Evolutionary conservation across 2,329 filamentous ascomycete species (phyloP), one percentile per base, ranked within the genome.

Genomic region (Capronia epimyces): DNA sequence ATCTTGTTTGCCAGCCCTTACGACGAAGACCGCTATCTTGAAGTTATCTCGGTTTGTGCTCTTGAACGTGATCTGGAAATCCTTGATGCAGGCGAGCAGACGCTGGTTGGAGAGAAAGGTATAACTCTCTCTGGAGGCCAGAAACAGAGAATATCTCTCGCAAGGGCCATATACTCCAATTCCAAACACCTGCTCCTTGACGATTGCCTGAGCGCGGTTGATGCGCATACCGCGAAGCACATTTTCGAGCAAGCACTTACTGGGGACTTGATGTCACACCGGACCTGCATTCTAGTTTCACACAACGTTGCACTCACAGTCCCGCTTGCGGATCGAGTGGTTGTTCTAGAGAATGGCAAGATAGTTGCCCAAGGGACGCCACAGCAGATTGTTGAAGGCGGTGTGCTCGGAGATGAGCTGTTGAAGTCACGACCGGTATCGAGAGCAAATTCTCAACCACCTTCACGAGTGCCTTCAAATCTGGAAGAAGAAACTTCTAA

Each of bases 221-320:
- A 98, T 67, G 94, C 93, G 2, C 93, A 98, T 63, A 97, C 93
- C 0, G 90, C 90, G 1, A 94, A 96, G 67, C 96, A 94, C 84
- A 97, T 98, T 60, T 97, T 97, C 71, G 86, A 86, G 65, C 86
- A 95, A 68, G 95, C 90, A 53, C 84, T 98, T 57, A 84, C 84
- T 61, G 93, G 93, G 1, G 87, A 88, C 4, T 71, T 98, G 45
- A 97, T 98, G 93, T 73, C 79, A 51, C 78, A 83, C 64, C 83
- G 93, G 36, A 97, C 93, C 22, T 97, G 93, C 67, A 88, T 98
- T 47, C 77, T 98, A 37, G 91, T 98, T 29, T 96, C 93, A 0
- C 93, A 98, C 73, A 98, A 97, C 64, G 81, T 93, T 22, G 80
- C 87, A n/a, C 79, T 98, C 15, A 93, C 89, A 60, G 82, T 89